Base-by-base conservation (phyloP, 148 eudicot species). In the Cornus controversa region DNA sequence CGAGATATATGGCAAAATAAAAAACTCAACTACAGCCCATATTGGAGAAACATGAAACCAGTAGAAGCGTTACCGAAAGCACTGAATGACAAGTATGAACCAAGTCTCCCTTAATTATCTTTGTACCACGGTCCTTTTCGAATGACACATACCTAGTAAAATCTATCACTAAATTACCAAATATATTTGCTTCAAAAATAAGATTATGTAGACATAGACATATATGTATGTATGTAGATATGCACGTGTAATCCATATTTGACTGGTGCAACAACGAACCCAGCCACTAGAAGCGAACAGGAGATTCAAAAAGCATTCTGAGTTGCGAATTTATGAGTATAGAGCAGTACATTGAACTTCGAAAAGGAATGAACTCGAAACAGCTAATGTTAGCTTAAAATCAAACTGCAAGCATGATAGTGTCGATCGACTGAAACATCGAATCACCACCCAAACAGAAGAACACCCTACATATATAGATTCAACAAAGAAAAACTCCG, bases 341-440 rank as follows among this genome's bases (percentile, higher is more conserved):
- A 60, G 0, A 60, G 9, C 64, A 6, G 24, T 2, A 8, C 16
- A 34, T n/a, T 10, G n/a, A 68, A 31, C 13, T 22, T 22, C 25
- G 9, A 70, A 24, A 70, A 24, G n/a, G 4, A 24, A 42, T 20
- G 28, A 40, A 26, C 34, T 4, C 6, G 24, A 16, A 50, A 71
- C 64, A 71, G 34, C 63, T 71, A 26, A 24, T 11, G 4, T 25
- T 24, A 71, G 63, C 74, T 71, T 26, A 71, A 71, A 53, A 26
- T 18, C 24, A 26, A 53, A 47, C n/a, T 47, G 13, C 23, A 71
- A 47, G 36, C 42, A 34, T 16, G 7, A 60, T 60, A 1, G 9
- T 3, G 22, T 6, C 5, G 6, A 60, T 60, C 25, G 22, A 54
- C 62, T 13, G 15, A 54, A 54, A 54, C 34, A 31, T 31, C 34